Conservation (phyloP, 441 rosid genomes). For the Erysimum pusillum region DNA sequence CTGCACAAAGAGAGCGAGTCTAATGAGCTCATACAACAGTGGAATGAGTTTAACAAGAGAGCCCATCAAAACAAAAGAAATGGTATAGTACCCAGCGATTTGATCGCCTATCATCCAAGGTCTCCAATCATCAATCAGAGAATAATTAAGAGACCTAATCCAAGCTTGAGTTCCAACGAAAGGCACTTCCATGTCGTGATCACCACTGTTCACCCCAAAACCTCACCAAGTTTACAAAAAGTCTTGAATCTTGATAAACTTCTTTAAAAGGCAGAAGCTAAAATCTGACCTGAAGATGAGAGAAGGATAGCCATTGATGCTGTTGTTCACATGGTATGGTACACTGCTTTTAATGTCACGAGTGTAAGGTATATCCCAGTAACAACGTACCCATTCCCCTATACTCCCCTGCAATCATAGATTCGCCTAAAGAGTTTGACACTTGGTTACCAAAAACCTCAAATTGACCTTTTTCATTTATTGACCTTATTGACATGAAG, state of each 20-base stretch:
- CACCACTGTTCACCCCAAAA: constrained; percentile 58
- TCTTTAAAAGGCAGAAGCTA: background rate
- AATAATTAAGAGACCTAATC: constrained; percentile 67
- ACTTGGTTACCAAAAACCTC: background rate
- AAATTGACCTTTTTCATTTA: background rate
- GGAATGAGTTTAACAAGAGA: background rate
- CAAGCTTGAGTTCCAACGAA: constrained; percentile 72
- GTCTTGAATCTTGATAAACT: background rate
- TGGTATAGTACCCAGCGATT: constrained; percentile 52
- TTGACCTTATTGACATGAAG: constrained; percentile 44
- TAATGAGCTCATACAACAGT: background rate
- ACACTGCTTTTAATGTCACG: constrained; percentile 36
- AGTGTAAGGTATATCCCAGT: constrained; percentile 13
- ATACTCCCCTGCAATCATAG: constrained; percentile 3
- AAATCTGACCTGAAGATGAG: constrained; percentile 69
- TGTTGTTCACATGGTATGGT: constrained; percentile 42
- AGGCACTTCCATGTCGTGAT: constrained; percentile 66
- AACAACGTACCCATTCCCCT: constrained; percentile 35
- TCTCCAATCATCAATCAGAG: constrained; percentile 72
- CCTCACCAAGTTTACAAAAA: background rate
- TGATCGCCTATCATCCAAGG: constrained; percentile 64
- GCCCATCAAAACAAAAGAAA: background rate
- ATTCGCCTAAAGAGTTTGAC: background rate
- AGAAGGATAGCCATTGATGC: constrained; percentile 56
- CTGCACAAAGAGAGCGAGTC: constrained; percentile 46